Percentiles rank a stretch among this genome's conserved stretches.
Evolutionary conservation across 106 monocot species (phyloP).

Genomic region (Alisma plantagoaquatica): DNA sequence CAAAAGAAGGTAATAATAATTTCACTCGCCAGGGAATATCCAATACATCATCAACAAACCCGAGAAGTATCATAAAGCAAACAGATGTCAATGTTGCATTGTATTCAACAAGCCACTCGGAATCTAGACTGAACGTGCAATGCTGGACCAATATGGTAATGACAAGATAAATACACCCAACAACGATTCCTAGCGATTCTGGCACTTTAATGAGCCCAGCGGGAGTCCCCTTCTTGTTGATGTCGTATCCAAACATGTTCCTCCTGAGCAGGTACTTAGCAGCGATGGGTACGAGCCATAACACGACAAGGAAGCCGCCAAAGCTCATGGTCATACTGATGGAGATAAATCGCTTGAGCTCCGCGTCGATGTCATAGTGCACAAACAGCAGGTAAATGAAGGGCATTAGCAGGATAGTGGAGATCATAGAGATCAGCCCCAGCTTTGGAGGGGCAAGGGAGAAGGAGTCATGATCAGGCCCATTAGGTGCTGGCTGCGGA

Average conservation of each 20-base stretch:
- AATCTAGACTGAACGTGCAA: too few relatives aligned
- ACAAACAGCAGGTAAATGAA: conserved; percentile 59
- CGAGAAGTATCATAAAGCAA: too few relatives aligned
- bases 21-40: too few relatives aligned
- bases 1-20: too few relatives aligned
- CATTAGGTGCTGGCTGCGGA: background rate
- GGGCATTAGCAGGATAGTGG: conserved; percentile 31
- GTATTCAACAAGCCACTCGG: conserved; percentile 96
- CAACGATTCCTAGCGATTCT: too few relatives aligned
- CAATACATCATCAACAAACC: too few relatives aligned
- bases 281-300: conserved; percentile 71
- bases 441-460: conserved; percentile 53
- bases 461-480: background rate
- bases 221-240: conserved; percentile 89
- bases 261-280: conserved; percentile 60
- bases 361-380: conserved; percentile 55
- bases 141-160: too few relatives aligned
- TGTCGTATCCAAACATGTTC: conserved; percentile 79
- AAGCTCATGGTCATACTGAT: conserved; percentile 72
- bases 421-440: conserved; percentile 22
- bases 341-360: conserved; percentile 45
- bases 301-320: conserved; percentile 43
- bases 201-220: conserved; percentile 78
- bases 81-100: conserved; percentile 83
- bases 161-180: too few relatives aligned